These are phyloP conservation scores for Dactylonectria estremocensis DNA, from an alignment of 2,329 filamentous ascomycete species.

Conservation along the genomic window DNA sequence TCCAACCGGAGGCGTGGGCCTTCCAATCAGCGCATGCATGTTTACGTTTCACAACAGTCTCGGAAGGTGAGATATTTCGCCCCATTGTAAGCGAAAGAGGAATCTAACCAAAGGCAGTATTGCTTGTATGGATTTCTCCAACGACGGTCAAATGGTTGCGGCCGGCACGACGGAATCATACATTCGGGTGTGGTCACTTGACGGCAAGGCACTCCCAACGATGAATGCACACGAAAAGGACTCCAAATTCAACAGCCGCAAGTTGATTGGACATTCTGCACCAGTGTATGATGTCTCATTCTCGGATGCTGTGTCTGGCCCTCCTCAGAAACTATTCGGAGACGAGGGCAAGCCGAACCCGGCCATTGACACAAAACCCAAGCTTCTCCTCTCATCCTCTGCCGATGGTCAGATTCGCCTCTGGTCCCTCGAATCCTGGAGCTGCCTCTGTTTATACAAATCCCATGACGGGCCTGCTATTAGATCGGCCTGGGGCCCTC, in stretches of 20 bases:
- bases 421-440: conserved; percentile 93
- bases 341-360: conserved; percentile 61
- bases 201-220: conserved; percentile 85
- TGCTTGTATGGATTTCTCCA: conserved; percentile 95
- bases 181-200: conserved; percentile 93
- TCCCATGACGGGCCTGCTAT: conserved; percentile 92
- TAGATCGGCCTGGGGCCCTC: conserved; percentile 90
- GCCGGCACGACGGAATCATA: conserved; percentile 95
- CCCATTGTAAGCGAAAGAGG: not conserved
- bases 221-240: conserved; percentile 73
- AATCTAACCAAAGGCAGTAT: conserved; percentile 67
- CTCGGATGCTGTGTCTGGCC: conserved; percentile 76
- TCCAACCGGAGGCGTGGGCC: conserved; percentile 85
- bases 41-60: conserved; percentile 98
- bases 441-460: conserved; percentile 94
- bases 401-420: conserved; percentile 90
- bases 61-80: conserved; percentile 75
- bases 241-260: conserved; percentile 72
- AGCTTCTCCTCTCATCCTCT: conserved; percentile 88
- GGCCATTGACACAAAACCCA: conserved; percentile 70
- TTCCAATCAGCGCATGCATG: conserved; percentile 92
- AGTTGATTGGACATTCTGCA: conserved; percentile 91
- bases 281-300: conserved; percentile 93
- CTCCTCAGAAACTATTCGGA: conserved; percentile 65
- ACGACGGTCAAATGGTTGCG: conserved; percentile 89